A percentile compares a stretch with the other conserved stretches of the same genome.
Conservation (phyloP, 352 stramenopile genomes). For the Globisporangium rhizosaccharum region DNA sequence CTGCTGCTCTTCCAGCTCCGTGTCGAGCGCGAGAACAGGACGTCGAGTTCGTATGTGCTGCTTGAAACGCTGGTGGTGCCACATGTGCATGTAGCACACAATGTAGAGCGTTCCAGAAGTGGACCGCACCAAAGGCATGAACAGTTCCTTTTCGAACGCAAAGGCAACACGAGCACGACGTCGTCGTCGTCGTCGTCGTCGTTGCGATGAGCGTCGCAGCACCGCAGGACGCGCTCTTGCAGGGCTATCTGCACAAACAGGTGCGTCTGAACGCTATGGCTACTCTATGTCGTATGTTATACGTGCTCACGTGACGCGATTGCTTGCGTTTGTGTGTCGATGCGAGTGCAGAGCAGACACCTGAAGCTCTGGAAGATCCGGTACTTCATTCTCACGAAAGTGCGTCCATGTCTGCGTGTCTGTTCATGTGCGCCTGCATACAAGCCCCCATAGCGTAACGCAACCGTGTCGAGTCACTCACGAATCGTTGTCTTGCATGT, state of each 20-base stretch:
- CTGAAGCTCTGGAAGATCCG: constrained; percentile 84
- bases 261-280: constrained; percentile 12
- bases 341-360: constrained; percentile 59
- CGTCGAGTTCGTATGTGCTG: too few species aligned
- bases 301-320: neutral
- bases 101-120: too few species aligned
- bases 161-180: neutral
- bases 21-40: too few species aligned
- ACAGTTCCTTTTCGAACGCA: neutral
- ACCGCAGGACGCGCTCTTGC: constrained; percentile 48
- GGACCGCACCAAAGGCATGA: too few species aligned
- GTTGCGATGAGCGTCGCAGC: constrained; percentile 38
- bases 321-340: constrained; percentile 3
- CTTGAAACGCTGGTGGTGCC: too few species aligned
- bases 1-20: too few species aligned
- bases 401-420: constrained; percentile 13
- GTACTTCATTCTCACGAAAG: constrained; percentile 79
- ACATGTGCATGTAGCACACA: too few species aligned
- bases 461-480: too few species aligned
- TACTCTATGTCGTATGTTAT: neutral
- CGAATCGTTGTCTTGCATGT: neutral
- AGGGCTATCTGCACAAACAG: constrained; percentile 86
- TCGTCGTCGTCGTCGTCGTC: neutral
- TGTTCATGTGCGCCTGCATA: neutral
- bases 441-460: neutral